A percentile compares a stretch with the other conserved stretches of the same genome.
These are phyloP conservation scores for Trypanosoma boissoni DNA, from an alignment of 208 protist genomes.

Conservation along the genomic window DNA sequence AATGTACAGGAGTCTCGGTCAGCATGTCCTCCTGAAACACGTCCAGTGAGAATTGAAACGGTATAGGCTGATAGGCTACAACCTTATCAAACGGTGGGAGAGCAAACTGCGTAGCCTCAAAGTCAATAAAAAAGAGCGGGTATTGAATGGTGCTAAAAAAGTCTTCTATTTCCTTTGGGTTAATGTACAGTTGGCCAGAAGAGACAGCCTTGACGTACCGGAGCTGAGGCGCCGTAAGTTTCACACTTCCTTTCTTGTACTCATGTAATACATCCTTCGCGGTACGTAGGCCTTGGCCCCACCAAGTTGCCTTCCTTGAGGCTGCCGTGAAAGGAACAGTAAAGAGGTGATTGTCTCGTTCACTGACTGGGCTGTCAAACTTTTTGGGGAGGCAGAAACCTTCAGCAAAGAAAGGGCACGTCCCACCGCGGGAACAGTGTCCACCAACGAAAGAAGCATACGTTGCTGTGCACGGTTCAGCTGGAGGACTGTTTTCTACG, in stretches of 20 bases:
- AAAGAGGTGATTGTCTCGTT: conserved; percentile 85
- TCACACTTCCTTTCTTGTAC: conserved; percentile 56
- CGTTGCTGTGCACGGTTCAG: conserved; percentile 20
- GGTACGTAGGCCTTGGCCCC: conserved; percentile 72
- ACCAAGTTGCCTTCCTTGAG: conserved; percentile 72
- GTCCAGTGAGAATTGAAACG: conserved; percentile 89
- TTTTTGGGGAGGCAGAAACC: conserved; percentile 80
- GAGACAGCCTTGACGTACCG: conserved; percentile 73
- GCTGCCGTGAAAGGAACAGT: conserved; percentile 71
- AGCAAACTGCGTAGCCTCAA: conserved; percentile 86
- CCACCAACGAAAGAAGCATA: conserved; percentile 60
- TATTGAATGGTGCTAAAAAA: conserved; percentile 80
- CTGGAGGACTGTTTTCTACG: background rate
- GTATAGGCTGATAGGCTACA: conserved; percentile 77
- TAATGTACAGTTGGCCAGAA: conserved; percentile 59
- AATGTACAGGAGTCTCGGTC: conserved; percentile 82
- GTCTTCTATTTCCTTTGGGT: conserved; percentile 69
- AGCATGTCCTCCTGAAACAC: conserved; percentile 88
- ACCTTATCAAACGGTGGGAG: conserved; percentile 82
- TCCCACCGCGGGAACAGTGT: conserved; percentile 71
- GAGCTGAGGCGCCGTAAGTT: conserved; percentile 77
- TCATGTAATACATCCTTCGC: conserved; percentile 58
- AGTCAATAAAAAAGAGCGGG: conserved; percentile 87
- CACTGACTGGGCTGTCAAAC: conserved; percentile 53
- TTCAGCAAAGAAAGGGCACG: conserved; percentile 80